These are phyloP conservation scores for Silene uniflora DNA, from an alignment of 148 eudicot species.

Conservation along the genomic window DNA sequence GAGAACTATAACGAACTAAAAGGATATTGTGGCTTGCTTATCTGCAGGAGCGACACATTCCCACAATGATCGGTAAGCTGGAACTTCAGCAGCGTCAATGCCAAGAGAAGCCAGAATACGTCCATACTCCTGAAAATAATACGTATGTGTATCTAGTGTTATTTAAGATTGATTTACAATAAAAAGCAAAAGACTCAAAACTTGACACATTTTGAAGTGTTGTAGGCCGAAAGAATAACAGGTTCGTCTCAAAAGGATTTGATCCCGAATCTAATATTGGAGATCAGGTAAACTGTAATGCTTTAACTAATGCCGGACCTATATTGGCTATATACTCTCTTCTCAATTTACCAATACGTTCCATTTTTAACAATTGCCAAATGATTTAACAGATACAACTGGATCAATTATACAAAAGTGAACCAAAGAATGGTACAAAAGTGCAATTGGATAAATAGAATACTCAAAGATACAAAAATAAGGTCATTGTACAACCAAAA, in stretches of 20 bases:
- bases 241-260: not conserved
- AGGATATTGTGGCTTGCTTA: conserved; percentile 49
- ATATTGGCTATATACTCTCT: too few species aligned
- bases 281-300: not conserved
- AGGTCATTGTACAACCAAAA: too few species aligned
- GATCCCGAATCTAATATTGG: not conserved
- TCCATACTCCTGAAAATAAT: conserved; percentile 65
- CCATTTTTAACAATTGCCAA: too few species aligned
- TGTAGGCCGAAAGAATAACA: not conserved
- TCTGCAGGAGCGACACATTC: conserved; percentile 81
- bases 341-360: too few species aligned
- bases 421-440: too few species aligned
- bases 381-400: too few species aligned
- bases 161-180: not conserved
- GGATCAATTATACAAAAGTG: too few species aligned
- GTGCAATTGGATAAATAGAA: too few species aligned
- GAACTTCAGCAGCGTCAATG: conserved; percentile 67
- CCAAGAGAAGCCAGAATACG: conserved; percentile 81
- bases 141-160: not conserved
- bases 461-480: too few species aligned
- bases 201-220: not conserved
- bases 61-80: conserved; percentile 72
- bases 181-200: not conserved
- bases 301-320: too few species aligned
- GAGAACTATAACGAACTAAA: conserved; percentile 29